These are phyloP conservation scores for Sporobolomyces phaffii DNA, from an alignment of 768 basidiomycete genomes.

Conservation along the genomic window DNA sequence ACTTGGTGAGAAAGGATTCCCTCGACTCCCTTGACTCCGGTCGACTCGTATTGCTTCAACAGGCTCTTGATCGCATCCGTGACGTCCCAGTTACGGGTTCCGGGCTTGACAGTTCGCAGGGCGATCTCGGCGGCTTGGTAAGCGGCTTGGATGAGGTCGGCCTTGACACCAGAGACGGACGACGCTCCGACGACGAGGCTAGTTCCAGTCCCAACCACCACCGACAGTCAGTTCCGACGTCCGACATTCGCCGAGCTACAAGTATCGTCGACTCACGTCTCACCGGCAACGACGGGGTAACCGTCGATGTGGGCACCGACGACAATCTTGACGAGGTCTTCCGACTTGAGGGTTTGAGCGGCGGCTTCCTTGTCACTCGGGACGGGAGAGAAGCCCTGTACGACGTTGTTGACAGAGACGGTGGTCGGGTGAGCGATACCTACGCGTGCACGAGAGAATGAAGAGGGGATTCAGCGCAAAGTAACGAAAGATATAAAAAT, in stretches of 20 bases:
- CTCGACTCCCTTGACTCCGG: constrained; percentile 89
- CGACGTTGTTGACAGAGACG: constrained; percentile 79
- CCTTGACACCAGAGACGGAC: constrained; percentile 71
- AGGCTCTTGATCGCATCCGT: constrained; percentile 77
- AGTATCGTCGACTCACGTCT: constrained; percentile 53
- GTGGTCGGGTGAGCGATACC: constrained; percentile 91
- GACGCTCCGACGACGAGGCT: constrained; percentile 70
- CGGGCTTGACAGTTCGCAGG: constrained; percentile 66
- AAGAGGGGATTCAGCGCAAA: neutral
- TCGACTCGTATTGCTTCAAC: constrained; percentile 55
- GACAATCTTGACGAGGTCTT: constrained; percentile 92
- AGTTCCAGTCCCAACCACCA: too few species aligned
- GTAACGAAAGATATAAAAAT: too few species aligned
- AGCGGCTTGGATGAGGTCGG: constrained; percentile 89
- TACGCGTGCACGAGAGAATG: constrained; percentile 45
- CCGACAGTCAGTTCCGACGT: too few species aligned
- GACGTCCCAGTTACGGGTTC: constrained; percentile 90
- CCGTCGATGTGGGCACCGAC: constrained; percentile 97
- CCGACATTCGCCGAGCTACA: neutral
- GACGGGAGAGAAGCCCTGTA: constrained; percentile 94
- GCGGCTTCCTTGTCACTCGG: constrained; percentile 56
- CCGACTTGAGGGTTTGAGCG: constrained; percentile 58
- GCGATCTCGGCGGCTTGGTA: constrained; percentile 88
- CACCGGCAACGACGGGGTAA: constrained; percentile 85
- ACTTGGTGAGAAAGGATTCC: constrained; percentile 51